Conservation (phyloP, 495 filamentous ascomycete species). For the Tirmania nivea region DNA sequence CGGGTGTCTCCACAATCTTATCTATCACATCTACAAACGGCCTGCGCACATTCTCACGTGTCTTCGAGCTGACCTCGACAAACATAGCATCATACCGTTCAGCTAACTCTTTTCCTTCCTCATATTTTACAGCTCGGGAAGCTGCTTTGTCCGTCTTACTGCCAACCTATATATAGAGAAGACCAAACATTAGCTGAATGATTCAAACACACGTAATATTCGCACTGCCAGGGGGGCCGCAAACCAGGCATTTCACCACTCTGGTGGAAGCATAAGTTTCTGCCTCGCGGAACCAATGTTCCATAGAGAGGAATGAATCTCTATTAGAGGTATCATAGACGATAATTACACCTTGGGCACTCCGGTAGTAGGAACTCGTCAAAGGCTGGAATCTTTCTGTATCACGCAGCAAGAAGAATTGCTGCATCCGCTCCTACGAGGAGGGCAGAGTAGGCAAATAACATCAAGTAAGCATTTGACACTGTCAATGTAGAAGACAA, state of each 20-base stretch:
- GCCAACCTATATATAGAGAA: slow-evolving; percentile 23
- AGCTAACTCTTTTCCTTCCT: slow-evolving; percentile 31
- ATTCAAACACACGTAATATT: not conserved
- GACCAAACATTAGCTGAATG: not conserved
- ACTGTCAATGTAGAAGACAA: not conserved
- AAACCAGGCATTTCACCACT: slow-evolving; percentile 32
- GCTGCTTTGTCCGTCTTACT: slow-evolving; percentile 32
- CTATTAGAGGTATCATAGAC: slow-evolving; percentile 37
- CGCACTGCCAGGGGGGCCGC: slow-evolving; percentile 1
- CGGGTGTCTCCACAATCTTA: slow-evolving; percentile 27
- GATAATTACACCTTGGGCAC: slow-evolving; percentile 36
- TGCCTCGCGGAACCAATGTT: slow-evolving; percentile 37
- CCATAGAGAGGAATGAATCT: slow-evolving; percentile 34
- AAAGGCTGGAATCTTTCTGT: slow-evolving; percentile 39
- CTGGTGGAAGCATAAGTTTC: slow-evolving; percentile 30
- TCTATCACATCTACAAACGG: slow-evolving; percentile 36
- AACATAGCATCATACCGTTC: slow-evolving; percentile 28
- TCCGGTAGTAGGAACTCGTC: slow-evolving; percentile 38
- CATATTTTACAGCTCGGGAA: slow-evolving; percentile 27
- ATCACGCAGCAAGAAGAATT: not conserved
- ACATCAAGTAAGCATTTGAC: not conserved
- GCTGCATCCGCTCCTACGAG: too few species aligned
- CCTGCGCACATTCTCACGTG: slow-evolving; percentile 29
- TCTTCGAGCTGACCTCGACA: slow-evolving; percentile 36
- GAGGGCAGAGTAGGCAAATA: too few species aligned